Evolutionary conservation across 2,329 filamentous ascomycete genomes (phyloP).

Genomic region (Fusarium austroafricanum): DNA sequence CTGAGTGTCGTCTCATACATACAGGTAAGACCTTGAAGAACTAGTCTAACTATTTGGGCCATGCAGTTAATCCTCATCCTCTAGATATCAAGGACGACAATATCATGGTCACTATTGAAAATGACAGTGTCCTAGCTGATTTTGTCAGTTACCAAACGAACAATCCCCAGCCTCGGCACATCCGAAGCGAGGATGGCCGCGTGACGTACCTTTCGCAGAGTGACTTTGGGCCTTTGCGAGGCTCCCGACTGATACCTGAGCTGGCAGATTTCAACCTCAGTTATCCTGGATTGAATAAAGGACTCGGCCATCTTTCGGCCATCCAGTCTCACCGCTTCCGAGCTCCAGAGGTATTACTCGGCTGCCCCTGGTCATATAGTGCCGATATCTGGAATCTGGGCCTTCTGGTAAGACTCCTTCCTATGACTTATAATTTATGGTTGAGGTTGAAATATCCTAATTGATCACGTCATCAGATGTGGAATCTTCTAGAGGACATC

Average conservation of each 20-base stretch:
- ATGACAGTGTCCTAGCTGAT: conserved; percentile 20
- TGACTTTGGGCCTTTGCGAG: conserved; percentile 32
- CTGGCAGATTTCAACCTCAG: conserved; percentile 35
- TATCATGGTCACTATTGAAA: conserved; percentile 40
- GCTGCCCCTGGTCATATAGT: conserved; percentile 26
- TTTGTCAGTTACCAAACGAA: conserved; percentile 4
- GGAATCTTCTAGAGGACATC: conserved; percentile 39
- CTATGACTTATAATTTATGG: too few relatives aligned
- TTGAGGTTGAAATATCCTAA: neutral
- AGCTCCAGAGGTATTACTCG: conserved; percentile 42
- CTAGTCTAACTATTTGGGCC: rapidly evolving
- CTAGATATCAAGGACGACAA: conserved; percentile 42
- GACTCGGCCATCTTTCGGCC: conserved; percentile 28
- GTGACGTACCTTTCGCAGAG: conserved; percentile 28
- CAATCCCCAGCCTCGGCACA: conserved; percentile 13
- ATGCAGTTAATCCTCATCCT: neutral
- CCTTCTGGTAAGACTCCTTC: neutral
- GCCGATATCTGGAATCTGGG: conserved; percentile 24
- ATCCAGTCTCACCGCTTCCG: conserved; percentile 42
- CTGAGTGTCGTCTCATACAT: conserved; percentile 33
- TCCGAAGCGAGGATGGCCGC: conserved; percentile 22
- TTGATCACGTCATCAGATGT: conserved; percentile 26
- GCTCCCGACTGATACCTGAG: conserved; percentile 20
- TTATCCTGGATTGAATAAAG: conserved; percentile 19
- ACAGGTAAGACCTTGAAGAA: conserved; percentile 25